phyloP scores from a whole-genome alignment of 1,139 yeast species.

The Ogataea hybrid region DNA sequence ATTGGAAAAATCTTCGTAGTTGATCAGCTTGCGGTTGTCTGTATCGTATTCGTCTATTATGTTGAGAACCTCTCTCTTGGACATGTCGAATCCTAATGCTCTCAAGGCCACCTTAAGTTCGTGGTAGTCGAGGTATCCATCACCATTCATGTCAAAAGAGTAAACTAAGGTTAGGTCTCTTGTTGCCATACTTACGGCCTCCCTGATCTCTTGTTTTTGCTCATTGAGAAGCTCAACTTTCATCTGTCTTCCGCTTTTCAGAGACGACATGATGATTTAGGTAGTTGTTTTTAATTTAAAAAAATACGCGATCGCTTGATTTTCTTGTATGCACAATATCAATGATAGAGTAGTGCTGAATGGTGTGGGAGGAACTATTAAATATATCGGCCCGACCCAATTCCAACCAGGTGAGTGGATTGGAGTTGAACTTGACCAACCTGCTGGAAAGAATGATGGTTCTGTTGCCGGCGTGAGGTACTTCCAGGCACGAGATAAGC shows the following conservation, averaged over 20 bases:
- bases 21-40: constrained; percentile 68
- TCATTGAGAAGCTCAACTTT: constrained; percentile 77
- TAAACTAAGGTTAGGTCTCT: constrained; percentile 40
- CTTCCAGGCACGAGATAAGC: constrained; percentile 43
- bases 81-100: constrained; percentile 88
- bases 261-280: constrained; percentile 27
- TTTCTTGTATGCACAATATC: constrained; percentile 7
- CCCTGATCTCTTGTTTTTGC: constrained; percentile 89
- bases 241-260: constrained; percentile 33
- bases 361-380: constrained; percentile 44
- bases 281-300: neutral
- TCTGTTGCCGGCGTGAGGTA: constrained; percentile 61
- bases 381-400: constrained; percentile 50
- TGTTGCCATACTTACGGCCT: constrained; percentile 50
- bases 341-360: constrained; percentile 18
- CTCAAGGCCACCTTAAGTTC: constrained; percentile 89
- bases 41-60: constrained; percentile 81
- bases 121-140: constrained; percentile 87
- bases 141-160: constrained; percentile 87
- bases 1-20: constrained; percentile 79
- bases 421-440: constrained; percentile 65
- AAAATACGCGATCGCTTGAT: constrained; percentile 6
- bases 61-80: constrained; percentile 77
- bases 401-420: constrained; percentile 74
- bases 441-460: constrained; percentile 80